phyloP scores from a whole-genome alignment of 306 rosid genomes.

The Morella rubra region DNA sequence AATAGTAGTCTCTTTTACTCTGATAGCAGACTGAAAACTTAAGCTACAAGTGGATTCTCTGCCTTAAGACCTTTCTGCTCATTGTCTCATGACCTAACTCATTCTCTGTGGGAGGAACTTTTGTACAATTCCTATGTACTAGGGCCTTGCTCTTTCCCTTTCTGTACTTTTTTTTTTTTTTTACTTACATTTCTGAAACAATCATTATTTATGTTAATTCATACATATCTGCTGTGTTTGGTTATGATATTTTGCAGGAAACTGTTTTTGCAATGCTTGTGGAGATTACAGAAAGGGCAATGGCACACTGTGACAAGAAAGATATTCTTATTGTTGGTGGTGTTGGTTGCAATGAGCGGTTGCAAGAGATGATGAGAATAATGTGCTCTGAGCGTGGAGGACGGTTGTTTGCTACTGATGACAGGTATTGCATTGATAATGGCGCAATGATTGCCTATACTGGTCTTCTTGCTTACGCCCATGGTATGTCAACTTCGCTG shows the following conservation, averaged over 20 bases:
- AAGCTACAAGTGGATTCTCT: no score
- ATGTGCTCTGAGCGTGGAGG: slow-evolving; percentile 95
- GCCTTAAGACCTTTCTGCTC: neutral
- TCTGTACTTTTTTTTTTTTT: neutral
- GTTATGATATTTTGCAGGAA: slow-evolving; percentile 47
- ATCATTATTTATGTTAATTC: neutral
- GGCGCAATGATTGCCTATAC: slow-evolving; percentile 97
- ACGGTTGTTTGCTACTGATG: slow-evolving; percentile 86
- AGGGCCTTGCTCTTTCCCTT: neutral
- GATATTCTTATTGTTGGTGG: slow-evolving; percentile 96
- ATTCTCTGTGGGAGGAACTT: neutral
- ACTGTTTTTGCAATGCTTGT: slow-evolving; percentile 89
- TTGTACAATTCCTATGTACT: neutral
- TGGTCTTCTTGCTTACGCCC: slow-evolving; percentile 83
- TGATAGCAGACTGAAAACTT: no score
- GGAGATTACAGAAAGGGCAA: slow-evolving; percentile 92
- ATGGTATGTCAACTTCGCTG: slow-evolving; percentile 58
- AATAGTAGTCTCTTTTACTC: neutral
- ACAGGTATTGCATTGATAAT: slow-evolving; percentile 85
- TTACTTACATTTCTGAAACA: neutral
- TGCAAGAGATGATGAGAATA: slow-evolving; percentile 92
- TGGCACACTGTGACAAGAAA: slow-evolving; percentile 90
- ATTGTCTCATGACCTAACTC: neutral
- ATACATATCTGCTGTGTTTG: neutral
- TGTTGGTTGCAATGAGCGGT: slow-evolving; percentile 84